Evolutionary conservation across 306 rosid species (phyloP).

Genomic region (Senna siamea): DNA sequence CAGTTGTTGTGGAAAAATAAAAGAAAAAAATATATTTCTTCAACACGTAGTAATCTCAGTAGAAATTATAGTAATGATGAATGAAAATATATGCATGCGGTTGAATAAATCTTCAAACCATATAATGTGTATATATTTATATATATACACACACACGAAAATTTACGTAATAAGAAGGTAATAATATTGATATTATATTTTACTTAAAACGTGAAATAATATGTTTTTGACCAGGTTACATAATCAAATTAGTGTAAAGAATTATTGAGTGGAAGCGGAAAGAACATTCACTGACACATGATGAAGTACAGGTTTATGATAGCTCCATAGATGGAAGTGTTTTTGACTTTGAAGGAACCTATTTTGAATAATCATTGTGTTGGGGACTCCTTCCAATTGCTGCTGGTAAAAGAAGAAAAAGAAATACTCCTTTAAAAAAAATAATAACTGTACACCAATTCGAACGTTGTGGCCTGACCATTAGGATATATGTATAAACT

Average conservation of each 20-base stretch:
- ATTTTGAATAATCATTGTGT: conserved; percentile 52
- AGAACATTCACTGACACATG: conserved; percentile 41
- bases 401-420: conserved; percentile 31
- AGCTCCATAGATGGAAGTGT: conserved; percentile 35
- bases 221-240: not conserved
- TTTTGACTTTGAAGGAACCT: conserved; percentile 43
- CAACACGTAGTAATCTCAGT: too few species aligned
- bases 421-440: not conserved
- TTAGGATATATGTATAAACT: not conserved
- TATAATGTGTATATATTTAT: too few species aligned
- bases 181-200: too few species aligned
- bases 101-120: too few species aligned
- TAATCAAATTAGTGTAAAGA: not conserved
- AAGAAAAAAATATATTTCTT: not conserved
- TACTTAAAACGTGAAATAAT: not conserved
- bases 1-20: conserved; percentile 36
- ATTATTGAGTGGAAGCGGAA: conserved; percentile 31
- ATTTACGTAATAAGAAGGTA: too few species aligned
- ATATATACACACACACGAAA: too few species aligned
- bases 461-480: not conserved
- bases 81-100: too few species aligned
- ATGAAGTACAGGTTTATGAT: conserved; percentile 46
- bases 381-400: conserved; percentile 37
- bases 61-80: too few species aligned
- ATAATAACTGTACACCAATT: conserved; percentile 9